Conservation (phyloP, 2,329 filamentous ascomycete genomes). For the Ceratocystis colombiana region DNA sequence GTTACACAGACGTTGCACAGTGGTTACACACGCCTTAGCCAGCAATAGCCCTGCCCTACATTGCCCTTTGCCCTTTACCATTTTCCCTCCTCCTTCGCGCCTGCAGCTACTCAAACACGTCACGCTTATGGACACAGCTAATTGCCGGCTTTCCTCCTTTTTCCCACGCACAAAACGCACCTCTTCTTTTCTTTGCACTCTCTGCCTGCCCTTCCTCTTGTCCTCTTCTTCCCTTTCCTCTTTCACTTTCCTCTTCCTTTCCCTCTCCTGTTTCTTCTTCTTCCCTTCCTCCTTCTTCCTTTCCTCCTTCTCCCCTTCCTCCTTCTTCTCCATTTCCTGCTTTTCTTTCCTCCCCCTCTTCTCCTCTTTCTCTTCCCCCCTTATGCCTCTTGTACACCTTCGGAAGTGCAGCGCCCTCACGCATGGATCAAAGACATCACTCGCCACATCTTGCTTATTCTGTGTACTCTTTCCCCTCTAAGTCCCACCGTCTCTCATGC, state of each 20-base stretch:
- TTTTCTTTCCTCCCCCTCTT: slow-evolving; percentile 4
- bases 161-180: neutral
- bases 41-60: neutral
- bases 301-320: neutral
- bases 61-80: too few species aligned
- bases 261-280: too few species aligned
- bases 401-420: slow-evolving; percentile 14
- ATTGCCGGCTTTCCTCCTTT: slow-evolving; percentile 3
- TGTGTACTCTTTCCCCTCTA: slow-evolving; percentile 1
- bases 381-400: slow-evolving; percentile 1
- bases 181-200: neutral
- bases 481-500: slow-evolving; percentile 6
- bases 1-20: neutral
- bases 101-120: too few species aligned
- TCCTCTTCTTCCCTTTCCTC: too few species aligned
- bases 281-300: too few species aligned
- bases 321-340: neutral
- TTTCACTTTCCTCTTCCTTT: too few species aligned
- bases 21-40: neutral
- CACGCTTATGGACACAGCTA: neutral
- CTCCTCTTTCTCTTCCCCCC: neutral
- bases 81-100: too few species aligned
- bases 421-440: slow-evolving; percentile 18
- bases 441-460: slow-evolving; percentile 21
- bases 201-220: too few species aligned